Evolutionary conservation across 768 basidiomycete genomes (phyloP).

Genomic region (Mycena floridula): DNA sequence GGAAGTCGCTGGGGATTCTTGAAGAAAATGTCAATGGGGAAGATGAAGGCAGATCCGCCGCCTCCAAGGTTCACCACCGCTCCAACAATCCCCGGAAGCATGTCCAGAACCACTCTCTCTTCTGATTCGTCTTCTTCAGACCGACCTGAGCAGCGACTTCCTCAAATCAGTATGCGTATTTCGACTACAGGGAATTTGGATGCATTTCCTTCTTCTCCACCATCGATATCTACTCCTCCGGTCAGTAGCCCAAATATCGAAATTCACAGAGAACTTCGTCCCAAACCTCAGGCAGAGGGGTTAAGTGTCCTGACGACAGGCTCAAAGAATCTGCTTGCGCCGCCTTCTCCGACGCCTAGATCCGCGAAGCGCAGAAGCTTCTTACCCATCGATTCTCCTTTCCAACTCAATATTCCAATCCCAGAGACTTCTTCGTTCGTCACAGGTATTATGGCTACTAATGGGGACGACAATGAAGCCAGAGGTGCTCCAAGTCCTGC

Average conservation of each 20-base stretch:
- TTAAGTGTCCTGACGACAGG: slow-evolving; percentile 18
- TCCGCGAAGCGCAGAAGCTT: slow-evolving; percentile 80
- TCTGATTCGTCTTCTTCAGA: slow-evolving; percentile 20
- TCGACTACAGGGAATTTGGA: slow-evolving; percentile 66
- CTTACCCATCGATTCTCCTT: slow-evolving; percentile 73
- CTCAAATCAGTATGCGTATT: slow-evolving; percentile 65
- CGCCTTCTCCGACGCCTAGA: slow-evolving; percentile 39
- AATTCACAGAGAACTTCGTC: too few species aligned
- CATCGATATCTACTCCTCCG: neutral
- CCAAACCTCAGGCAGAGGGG: slow-evolving; percentile 20
- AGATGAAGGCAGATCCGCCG: slow-evolving; percentile 67
- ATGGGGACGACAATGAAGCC: slow-evolving; percentile 23
- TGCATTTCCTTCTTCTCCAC: slow-evolving; percentile 28
- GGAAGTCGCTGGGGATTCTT: slow-evolving; percentile 88
- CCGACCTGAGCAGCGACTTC: slow-evolving; percentile 36
- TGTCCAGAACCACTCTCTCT: slow-evolving; percentile 11
- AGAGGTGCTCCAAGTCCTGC: slow-evolving; percentile 36
- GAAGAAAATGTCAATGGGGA: slow-evolving; percentile 98
- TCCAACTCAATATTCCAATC: slow-evolving; percentile 52
- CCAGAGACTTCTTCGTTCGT: slow-evolving; percentile 61
- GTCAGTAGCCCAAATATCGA: neutral
- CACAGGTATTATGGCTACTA: slow-evolving; percentile 39
- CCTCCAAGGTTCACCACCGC: slow-evolving; percentile 30
- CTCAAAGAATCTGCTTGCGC: slow-evolving; percentile 32
- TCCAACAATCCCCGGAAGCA: neutral